A percentile compares a stretch with the other conserved stretches of the same genome.
phyloP scores from a whole-genome alignment of 192 early-diverging fungal species.

The Piromyces finnis region DNA sequence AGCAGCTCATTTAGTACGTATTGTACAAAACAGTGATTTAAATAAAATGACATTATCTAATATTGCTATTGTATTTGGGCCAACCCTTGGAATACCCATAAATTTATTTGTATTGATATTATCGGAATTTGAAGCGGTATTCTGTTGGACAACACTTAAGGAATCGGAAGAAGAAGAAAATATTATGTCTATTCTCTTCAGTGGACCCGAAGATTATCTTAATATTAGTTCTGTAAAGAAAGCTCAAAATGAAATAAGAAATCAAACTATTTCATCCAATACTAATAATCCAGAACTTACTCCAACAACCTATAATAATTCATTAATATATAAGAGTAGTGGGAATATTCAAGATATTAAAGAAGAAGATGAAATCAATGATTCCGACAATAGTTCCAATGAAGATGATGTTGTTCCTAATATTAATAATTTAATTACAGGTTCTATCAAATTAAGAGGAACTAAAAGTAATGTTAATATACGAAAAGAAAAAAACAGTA shows the following conservation, averaged over 20 bases:
- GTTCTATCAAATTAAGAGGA: neutral
- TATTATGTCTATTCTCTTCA: neutral
- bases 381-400: neutral
- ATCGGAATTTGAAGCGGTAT: conserved; percentile 46
- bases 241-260: neutral
- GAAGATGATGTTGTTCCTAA: neutral
- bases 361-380: too few species aligned
- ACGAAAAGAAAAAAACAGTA: neutral
- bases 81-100: conserved; percentile 82
- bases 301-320: neutral
- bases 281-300: too few species aligned
- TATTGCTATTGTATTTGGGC: conserved; percentile 90
- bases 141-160: conserved; percentile 8
- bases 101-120: conserved; percentile 84
- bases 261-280: neutral
- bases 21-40: conserved; percentile 64
- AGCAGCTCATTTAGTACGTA: conserved; percentile 73
- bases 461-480: neutral
- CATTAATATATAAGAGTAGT: neutral
- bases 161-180: neutral
- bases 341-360: too few species aligned
- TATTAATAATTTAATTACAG: neutral
- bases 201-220: neutral
- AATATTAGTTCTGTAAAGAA: neutral
- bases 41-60: conserved; percentile 95